These are phyloP conservation scores for Hansenula anomala DNA, from an alignment of 1,139 yeast genomes.

Conservation along the genomic window DNA sequence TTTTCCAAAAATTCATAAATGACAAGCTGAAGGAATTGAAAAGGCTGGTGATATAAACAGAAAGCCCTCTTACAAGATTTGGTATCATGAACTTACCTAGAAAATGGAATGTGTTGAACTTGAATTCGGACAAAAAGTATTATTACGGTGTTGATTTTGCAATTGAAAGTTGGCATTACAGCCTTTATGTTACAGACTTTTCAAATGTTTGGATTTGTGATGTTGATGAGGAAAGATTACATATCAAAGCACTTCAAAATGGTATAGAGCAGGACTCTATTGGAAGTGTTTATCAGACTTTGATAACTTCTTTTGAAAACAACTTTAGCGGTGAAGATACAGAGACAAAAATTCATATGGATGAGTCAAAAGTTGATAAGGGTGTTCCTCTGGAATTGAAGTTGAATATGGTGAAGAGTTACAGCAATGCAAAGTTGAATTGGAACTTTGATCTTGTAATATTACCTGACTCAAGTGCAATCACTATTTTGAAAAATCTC, in stretches of 20 bases:
- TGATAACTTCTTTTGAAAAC: slow-evolving; percentile 10
- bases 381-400: slow-evolving; percentile 15
- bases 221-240: slow-evolving; percentile 12
- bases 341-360: slow-evolving; percentile 5
- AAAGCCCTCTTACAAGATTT: too few species aligned
- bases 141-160: slow-evolving; percentile 17
- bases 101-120: slow-evolving; percentile 14
- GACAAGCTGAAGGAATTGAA: background rate
- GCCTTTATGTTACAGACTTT: slow-evolving; percentile 19
- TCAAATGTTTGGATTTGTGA: slow-evolving; percentile 19
- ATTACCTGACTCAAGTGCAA: slow-evolving; percentile 17
- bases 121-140: slow-evolving; percentile 6
- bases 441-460: slow-evolving; percentile 19
- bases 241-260: slow-evolving; percentile 11
- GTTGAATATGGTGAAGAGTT: slow-evolving; percentile 9
- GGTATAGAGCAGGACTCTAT: slow-evolving; percentile 14
- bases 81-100: slow-evolving; percentile 14
- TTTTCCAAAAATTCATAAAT: background rate
- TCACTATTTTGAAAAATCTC: slow-evolving; percentile 15
- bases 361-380: slow-evolving; percentile 12
- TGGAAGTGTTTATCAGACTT: slow-evolving; percentile 7
- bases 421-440: slow-evolving; percentile 7
- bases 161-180: slow-evolving; percentile 5
- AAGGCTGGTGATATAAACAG: slow-evolving; percentile 1
- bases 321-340: slow-evolving; percentile 10